Percentiles rank a stretch among this genome's conserved stretches.
Evolutionary conservation across 2,329 filamentous ascomycete species (phyloP).

Genomic region (Didymella exigua): DNA sequence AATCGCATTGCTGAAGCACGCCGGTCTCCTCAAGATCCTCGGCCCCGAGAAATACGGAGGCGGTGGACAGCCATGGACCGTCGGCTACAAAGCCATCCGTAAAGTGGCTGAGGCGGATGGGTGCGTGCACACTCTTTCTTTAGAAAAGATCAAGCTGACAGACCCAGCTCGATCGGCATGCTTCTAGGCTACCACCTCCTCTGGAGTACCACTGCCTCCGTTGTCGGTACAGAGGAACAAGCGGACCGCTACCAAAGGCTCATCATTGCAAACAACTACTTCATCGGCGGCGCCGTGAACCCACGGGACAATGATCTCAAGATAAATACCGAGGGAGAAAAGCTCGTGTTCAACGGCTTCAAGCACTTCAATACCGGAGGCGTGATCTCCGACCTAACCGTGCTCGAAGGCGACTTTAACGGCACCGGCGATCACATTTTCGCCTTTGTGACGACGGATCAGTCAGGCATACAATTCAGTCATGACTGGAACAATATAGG

Average conservation of each 20-base stretch:
- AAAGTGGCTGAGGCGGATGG: conserved; percentile 69
- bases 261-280: conserved; percentile 69
- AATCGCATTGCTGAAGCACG: conserved; percentile 58
- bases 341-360: conserved; percentile 64
- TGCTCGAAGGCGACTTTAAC: conserved; percentile 67
- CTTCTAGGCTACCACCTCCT: conserved; percentile 68
- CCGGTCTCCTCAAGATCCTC: conserved; percentile 58
- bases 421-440: conserved; percentile 67
- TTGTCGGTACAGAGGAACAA: conserved; percentile 66
- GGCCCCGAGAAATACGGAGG: conserved; percentile 59
- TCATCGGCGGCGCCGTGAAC: conserved; percentile 69
- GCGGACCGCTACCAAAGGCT: conserved; percentile 61
- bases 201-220: conserved; percentile 66
- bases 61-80: conserved; percentile 59
- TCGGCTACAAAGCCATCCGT: conserved; percentile 64
- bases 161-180: conserved; percentile 62
- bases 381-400: conserved; percentile 68
- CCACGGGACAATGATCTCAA: conserved; percentile 67
- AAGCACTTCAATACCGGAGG: conserved; percentile 73
- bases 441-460: conserved; percentile 63
- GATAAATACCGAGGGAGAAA: conserved; percentile 60
- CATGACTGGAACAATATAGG: conserved; percentile 71
- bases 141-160: background rate
- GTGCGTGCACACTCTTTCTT: conserved; percentile 34
- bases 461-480: conserved; percentile 62